Percentiles rank a stretch among this genome's conserved stretches.
Conservation (phyloP, 148 eudicot genomes). For the Oxyria digyna region DNA sequence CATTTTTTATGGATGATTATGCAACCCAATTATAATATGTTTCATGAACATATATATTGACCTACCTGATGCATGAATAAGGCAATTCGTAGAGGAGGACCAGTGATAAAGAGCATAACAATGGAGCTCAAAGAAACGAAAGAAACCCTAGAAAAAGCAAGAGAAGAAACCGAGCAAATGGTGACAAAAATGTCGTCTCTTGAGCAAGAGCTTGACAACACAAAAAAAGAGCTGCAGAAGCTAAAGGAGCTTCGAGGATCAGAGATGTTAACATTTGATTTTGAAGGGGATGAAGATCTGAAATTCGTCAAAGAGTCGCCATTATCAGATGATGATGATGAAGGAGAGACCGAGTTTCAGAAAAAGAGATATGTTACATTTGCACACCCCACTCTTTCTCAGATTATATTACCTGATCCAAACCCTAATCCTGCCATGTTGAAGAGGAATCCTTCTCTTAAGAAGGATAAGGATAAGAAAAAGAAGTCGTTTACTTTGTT, state of each 20-base stretch:
- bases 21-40: too few relatives aligned
- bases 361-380: constrained; percentile 64
- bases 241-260: constrained; percentile 37
- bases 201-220: constrained; percentile 57
- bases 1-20: too few relatives aligned
- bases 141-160: constrained; percentile 49
- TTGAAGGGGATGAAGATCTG: constrained; percentile 46
- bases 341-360: constrained; percentile 25
- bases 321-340: constrained; percentile 2
- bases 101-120: constrained; percentile 15
- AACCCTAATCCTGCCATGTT: constrained; percentile 13
- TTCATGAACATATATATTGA: too few relatives aligned
- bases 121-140: constrained; percentile 61
- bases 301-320: constrained; percentile 42
- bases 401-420: constrained; percentile 22
- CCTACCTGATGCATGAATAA: background rate
- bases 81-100: background rate
- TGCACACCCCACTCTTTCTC: constrained; percentile 40
- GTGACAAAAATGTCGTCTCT: constrained; percentile 47
- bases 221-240: constrained; percentile 50
- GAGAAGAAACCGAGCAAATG: constrained; percentile 52
- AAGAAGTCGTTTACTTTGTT: constrained; percentile 24
- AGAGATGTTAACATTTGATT: constrained; percentile 14
- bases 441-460: constrained; percentile 52
- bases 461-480: constrained; percentile 39